Evolutionary conservation across 768 basidiomycete genomes (phyloP).

Genomic region (Kwoniella europaea): DNA sequence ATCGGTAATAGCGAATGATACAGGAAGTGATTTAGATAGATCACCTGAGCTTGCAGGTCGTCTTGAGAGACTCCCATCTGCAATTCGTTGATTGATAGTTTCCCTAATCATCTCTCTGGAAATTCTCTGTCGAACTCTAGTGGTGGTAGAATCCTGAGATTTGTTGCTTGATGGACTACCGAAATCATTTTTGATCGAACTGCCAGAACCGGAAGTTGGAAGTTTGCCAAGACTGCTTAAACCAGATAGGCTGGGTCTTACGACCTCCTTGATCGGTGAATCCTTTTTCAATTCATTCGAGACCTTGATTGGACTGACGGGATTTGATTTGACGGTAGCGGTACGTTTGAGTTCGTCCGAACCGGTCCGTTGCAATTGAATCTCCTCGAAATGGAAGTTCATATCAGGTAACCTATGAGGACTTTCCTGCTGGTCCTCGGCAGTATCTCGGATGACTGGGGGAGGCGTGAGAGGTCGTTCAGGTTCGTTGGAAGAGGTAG

Average conservation of each 20-base stretch:
- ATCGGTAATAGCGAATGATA: background rate
- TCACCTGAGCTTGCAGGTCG: constrained; percentile 23
- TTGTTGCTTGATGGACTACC: constrained; percentile 8
- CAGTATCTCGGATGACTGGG: constrained; percentile 7
- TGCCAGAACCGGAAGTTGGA: constrained; percentile 8
- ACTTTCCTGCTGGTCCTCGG: constrained; percentile 30
- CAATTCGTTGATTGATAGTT: constrained; percentile 51
- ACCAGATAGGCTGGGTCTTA: background rate
- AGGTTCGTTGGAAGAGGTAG: constrained; percentile 19
- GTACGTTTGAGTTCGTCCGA: constrained; percentile 12
- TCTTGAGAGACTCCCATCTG: constrained; percentile 44
- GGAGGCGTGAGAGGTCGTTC: constrained; percentile 51
- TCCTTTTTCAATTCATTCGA: constrained; percentile 9
- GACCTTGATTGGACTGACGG: constrained; percentile 13
- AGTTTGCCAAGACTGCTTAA: constrained; percentile 1
- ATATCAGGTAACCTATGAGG: constrained; percentile 54
- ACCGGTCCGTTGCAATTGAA: constrained; percentile 21
- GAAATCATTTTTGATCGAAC: constrained; percentile 21
- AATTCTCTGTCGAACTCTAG: constrained; percentile 54
- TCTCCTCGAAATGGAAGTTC: constrained; percentile 50
- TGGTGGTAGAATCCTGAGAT: constrained; percentile 27
- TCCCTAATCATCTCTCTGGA: constrained; percentile 55
- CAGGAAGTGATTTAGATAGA: constrained; percentile 5
- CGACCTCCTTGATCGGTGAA: background rate
- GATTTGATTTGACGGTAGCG: constrained; percentile 9